Base-by-base conservation (phyloP, 228 moss, liverwort and hornwort genomes). In the Sphagnum magellanicum region DNA sequence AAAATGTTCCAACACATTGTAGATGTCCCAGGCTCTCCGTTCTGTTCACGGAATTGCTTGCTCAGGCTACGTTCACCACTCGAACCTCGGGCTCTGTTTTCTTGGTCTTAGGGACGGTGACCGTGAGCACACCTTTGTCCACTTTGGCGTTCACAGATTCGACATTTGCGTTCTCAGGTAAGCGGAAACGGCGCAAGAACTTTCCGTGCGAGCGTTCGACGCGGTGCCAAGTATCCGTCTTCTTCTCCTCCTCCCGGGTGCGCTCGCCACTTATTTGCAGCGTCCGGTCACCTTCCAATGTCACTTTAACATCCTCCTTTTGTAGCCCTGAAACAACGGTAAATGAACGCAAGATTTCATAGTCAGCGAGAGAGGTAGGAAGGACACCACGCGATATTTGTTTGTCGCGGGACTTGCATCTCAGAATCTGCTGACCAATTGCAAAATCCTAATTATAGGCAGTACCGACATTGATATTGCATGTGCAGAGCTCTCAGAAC, bases 251-350 rank as follows among this genome's bases (percentile, higher is more conserved):
- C n/a, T 70, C 70, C 70, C 61, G 60, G 70, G 8, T 70, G 70
- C 70, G 70, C 60, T 70, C 70, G 12, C 70, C 70, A 61, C 70
- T 70, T n/a, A 70, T 70, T 8, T 61, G 58, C 47, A 70, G 60
- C 12, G 58, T 61, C 5, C 60, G 58, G 46, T 60, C 70, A 48
- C 61, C 70, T 49, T 70, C 70, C 10, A 70, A 8, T 16, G 32
- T n/a, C 6, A 70, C 70, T 48, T 70, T 60, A 14, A 70, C 49
- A 11, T 70, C 70, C 10, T 70, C 70, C 15, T 70, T 70, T 46
- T 60, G 60, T 48, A 70, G 61, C 16, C 70, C 70, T 61, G 70
- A 5, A 32, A 32, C 32, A 32, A 32, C 32, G 32, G 32, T 32
- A 32, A 32, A 32, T 32, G 32, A 32, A 32, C 32, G 32, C 32